phyloP scores from a whole-genome alignment of 139 green algal species.

The Trebouxia sp. region DNA sequence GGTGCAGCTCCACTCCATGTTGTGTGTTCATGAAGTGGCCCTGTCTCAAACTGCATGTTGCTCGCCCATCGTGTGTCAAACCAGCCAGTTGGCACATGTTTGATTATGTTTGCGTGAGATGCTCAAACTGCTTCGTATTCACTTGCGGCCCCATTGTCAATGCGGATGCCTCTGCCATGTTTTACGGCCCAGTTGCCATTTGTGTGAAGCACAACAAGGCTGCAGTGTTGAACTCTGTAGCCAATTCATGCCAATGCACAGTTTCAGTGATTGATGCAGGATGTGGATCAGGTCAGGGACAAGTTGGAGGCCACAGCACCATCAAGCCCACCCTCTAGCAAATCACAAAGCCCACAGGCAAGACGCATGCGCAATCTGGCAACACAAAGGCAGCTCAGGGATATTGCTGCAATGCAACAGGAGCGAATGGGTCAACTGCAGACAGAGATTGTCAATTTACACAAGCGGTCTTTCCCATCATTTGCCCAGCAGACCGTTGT shows the following conservation, averaged over 20 bases:
- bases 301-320: conserved; percentile 23
- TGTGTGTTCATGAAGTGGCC: not conserved
- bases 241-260: too few relatives aligned
- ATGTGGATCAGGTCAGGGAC: not conserved
- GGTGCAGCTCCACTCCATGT: not conserved
- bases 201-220: too few relatives aligned
- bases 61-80: too few relatives aligned
- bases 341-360: not conserved
- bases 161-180: too few relatives aligned
- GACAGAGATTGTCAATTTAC: conserved; percentile 50
- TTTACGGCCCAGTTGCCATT: too few relatives aligned
- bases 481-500: conserved; percentile 41
- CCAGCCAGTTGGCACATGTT: too few relatives aligned
- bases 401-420: conserved; percentile 62
- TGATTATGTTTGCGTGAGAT: not conserved
- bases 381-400: conserved; percentile 58
- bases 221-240: too few relatives aligned
- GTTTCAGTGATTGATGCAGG: too few relatives aligned
- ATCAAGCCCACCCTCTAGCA: not conserved
- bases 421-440: conserved; percentile 52
- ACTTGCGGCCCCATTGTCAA: too few relatives aligned
- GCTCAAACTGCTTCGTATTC: not conserved
- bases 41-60: too few relatives aligned
- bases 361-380: conserved; percentile 58
- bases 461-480: conserved; percentile 59